Conservation (phyloP, 768 basidiomycete genomes). For the Macrolepiota fuliginosa region DNA sequence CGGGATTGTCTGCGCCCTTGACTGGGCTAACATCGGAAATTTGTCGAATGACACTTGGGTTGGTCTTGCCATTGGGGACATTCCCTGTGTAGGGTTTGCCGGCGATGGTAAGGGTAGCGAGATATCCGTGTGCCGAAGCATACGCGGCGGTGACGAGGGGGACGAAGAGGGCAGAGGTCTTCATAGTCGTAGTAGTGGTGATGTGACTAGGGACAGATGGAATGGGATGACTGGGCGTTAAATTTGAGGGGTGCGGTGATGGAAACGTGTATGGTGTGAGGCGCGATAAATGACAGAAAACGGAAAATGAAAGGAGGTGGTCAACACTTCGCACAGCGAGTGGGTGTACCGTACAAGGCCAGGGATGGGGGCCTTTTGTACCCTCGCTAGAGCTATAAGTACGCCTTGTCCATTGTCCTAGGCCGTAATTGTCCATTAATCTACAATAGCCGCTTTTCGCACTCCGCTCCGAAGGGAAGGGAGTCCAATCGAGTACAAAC, state of each 20-base stretch:
- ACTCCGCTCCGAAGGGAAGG: neutral
- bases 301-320: neutral
- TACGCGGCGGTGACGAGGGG: constrained; percentile 33
- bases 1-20: constrained; percentile 54
- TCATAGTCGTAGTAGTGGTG: constrained; percentile 19
- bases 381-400: neutral
- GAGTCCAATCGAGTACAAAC: neutral
- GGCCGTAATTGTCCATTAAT: neutral
- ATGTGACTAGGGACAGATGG: neutral
- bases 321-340: constrained; percentile 5
- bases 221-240: neutral
- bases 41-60: constrained; percentile 38
- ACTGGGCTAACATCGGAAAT: constrained; percentile 36
- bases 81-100: constrained; percentile 35
- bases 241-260: neutral
- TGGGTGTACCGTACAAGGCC: neutral
- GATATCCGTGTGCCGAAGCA: constrained; percentile 45
- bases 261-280: constrained; percentile 4
- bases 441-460: constrained; percentile 2
- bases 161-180: constrained; percentile 25
- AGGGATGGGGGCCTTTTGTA: neutral
- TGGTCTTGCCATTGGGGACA: constrained; percentile 15
- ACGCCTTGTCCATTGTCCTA: constrained; percentile 4
- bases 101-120: constrained; percentile 35
- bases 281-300: neutral